Evolutionary conservation across 768 basidiomycete genomes (phyloP), one percentile per base, ranked within the genome.

Genomic region (Termitomyces eurrhizus): DNA sequence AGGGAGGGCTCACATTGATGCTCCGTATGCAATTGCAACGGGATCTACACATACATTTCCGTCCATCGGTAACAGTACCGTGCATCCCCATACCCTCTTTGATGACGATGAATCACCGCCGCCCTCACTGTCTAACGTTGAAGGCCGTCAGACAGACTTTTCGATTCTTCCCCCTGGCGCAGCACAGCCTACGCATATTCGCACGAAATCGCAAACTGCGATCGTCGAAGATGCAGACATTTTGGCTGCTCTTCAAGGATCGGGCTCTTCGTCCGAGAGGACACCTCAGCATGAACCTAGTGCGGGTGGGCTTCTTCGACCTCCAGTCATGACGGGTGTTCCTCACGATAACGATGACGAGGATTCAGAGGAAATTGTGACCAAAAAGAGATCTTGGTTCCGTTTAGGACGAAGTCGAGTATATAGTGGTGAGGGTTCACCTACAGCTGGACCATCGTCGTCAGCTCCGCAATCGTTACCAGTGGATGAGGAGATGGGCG

Each of bases 181-280:
- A 5, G 83, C 86, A 81, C 77, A 82, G 45, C 85, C 88, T 12
- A 74, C 78, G 18, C 89, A 90, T 69, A 75, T 82, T 37, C 84
- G 92, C 50, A 91, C 86, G 21, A 86, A 87, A 75, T 93, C 91
- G 36, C 92, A 94, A 70, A 88, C 87, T 3, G 92, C 92, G 2
- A 84, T 94, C 60, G 85, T 94, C n/a, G 90, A 93, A 60, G 79
- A 88, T 63, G 81, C 79, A 6, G 73, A 73, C 52, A 71, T 72
- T 62, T 66, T 69, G 56, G 67, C 62, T 8, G 39, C 64, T 33
- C 24, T 61, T 7, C 64, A 63, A 45, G 63, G 56, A 33, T 26
- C 57, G 0, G 52, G 57, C 37, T 44, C 64, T 58, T 59, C 55
- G 48, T 58, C 58, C 24, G 61, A 44, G 21, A 62, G 55, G 55